phyloP scores from a whole-genome alignment of 2,329 filamentous ascomycete species.

The Aspergillus sp. region DNA sequence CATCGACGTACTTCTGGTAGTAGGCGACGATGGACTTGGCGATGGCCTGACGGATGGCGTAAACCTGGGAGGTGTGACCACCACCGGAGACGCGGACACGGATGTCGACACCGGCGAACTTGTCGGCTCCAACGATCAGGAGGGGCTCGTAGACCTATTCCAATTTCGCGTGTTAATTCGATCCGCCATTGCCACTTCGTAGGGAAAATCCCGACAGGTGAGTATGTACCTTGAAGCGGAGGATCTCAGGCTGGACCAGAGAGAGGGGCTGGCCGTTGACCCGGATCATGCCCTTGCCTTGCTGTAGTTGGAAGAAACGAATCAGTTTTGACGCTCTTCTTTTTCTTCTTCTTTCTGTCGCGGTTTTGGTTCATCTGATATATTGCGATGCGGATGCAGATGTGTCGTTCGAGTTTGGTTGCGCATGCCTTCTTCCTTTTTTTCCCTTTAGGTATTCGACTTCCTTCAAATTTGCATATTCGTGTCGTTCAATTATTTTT shows the following conservation, averaged over 20 bases:
- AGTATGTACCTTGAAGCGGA: slow-evolving; percentile 84
- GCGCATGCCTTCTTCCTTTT: slow-evolving; percentile 16
- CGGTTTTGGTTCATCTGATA: not conserved
- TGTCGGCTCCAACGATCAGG: slow-evolving; percentile 95
- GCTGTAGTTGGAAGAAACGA: slow-evolving; percentile 45
- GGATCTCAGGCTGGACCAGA: slow-evolving; percentile 92
- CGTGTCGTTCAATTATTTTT: not conserved
- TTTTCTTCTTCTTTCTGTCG: not conserved
- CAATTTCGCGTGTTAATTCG: not conserved
- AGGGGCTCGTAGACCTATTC: slow-evolving; percentile 92
- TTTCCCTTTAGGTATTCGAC: not conserved
- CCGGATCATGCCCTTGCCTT: slow-evolving; percentile 90
- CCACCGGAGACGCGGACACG: slow-evolving; percentile 93
- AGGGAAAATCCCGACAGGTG: not conserved
- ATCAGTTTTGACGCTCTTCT: slow-evolving; percentile 32
- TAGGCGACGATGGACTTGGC: slow-evolving; percentile 96
- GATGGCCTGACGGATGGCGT: slow-evolving; percentile 98
- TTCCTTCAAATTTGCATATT: not conserved
- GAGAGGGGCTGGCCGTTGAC: slow-evolving; percentile 96
- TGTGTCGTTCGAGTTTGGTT: slow-evolving; percentile 10
- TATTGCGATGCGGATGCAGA: not conserved
- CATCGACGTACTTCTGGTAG: slow-evolving; percentile 99
- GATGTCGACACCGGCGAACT: slow-evolving; percentile 96
- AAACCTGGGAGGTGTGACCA: slow-evolving; percentile 97
- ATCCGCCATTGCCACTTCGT: no score